Percentiles rank a stretch among this genome's conserved stretches.
Evolutionary conservation across 23 red algal species (phyloP).

Genomic region (Agarophyton chilense): DNA sequence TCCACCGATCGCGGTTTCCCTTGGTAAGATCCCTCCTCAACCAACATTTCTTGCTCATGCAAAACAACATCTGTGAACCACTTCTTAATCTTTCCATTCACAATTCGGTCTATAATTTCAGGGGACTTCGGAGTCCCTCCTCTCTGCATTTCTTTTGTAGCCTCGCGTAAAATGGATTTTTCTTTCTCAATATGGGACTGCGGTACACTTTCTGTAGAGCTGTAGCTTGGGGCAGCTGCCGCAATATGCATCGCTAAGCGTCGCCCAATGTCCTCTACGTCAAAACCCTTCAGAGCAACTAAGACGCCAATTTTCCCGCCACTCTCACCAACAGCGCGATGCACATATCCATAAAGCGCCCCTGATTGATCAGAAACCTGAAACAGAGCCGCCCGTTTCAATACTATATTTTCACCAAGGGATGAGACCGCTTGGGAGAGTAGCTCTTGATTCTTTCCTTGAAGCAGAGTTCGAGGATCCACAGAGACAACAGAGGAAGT

Average conservation of each 20-base stretch:
- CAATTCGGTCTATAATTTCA: constrained; percentile 26
- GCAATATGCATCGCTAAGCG: constrained; percentile 71
- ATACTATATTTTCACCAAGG: constrained; percentile 68
- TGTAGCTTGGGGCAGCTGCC: constrained; percentile 53
- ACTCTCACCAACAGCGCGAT: constrained; percentile 12
- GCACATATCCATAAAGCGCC: constrained; percentile 41
- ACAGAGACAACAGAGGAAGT: not conserved
- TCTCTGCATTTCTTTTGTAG: constrained; percentile 15
- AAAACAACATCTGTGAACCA: constrained; percentile 52
- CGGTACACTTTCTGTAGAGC: constrained; percentile 20
- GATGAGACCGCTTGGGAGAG: constrained; percentile 33
- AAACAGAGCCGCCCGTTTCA: constrained; percentile 36
- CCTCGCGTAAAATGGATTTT: constrained; percentile 31
- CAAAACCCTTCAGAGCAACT: constrained; percentile 48
- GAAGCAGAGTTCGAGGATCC: not conserved
- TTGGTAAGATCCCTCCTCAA: constrained; percentile 17
- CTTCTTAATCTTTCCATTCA: constrained; percentile 44
- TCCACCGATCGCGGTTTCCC: constrained; percentile 55
- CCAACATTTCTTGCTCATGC: constrained; percentile 75
- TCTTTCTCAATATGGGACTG: constrained; percentile 40
- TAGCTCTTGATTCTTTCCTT: constrained; percentile 13
- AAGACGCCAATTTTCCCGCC: constrained; percentile 67
- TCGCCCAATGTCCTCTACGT: constrained; percentile 6
- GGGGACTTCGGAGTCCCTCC: constrained; percentile 7
- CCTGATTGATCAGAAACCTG: not conserved